Evolutionary conservation across 768 basidiomycete species (phyloP), one percentile per base, ranked within the genome.

Genomic region (Podaxis sp.): DNA sequence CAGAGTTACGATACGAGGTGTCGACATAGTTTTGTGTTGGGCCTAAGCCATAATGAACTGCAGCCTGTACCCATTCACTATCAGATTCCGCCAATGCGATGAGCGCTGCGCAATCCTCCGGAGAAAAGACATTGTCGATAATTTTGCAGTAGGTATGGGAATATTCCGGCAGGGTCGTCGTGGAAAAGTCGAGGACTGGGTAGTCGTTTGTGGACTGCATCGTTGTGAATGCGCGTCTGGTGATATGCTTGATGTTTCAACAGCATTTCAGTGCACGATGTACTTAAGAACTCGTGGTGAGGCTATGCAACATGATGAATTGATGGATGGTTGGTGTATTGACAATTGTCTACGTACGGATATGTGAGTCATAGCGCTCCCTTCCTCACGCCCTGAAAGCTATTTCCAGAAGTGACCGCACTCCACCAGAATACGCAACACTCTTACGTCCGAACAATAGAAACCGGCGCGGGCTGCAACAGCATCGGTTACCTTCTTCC

Each of bases 121-220:
- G 65, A 1, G 77, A 74, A 65, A 83, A 76, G 22, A 80, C 56
- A 47, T 76, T 66, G 68, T 81, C 80, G 47, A 82, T 66, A 55
- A 83, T 69, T 61, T 77, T 77, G 55, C 77, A 76, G 66, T 80
- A 82, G 67, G 66, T 71, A 5, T 73, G 71, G 6, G 68, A 57
- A 66, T 80, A 82, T 3, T 70, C 66, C 0, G 74, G 66, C 3
- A 81, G 70, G 2, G 73, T 66, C 0, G 79, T 80, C 4, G 66
- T 64, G 11, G 76, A 66, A 66, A 79, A 82, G 67, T 82, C 76
- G 58, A 80, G 58, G 22, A 73, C 59, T 5, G 71, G 71, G 22
- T 53, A 25, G 17, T 29, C 33, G 5, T 2, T 38, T 19, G 22
- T 36, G 13, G 49, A 11, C 41, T 38, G 37, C 59, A 53, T 53